These are phyloP conservation scores for Amanita exitialis DNA, from an alignment of 768 basidiomycete genomes.

Conservation along the genomic window DNA sequence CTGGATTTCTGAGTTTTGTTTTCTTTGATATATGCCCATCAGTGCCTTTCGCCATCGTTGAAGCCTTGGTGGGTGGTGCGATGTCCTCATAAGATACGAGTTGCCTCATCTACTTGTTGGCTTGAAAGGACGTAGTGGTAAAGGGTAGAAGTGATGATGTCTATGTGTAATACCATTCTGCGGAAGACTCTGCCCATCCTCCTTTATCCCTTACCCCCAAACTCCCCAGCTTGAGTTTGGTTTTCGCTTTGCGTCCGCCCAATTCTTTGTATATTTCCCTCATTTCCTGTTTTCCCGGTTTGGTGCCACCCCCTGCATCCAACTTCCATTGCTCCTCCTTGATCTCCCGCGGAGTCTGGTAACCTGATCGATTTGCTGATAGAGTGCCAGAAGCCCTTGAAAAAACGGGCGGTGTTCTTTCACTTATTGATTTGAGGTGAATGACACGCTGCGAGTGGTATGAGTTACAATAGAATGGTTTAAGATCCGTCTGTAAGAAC, in stretches of 20 bases:
- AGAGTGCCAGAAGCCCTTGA: constrained; percentile 37
- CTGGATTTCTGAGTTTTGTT: background rate
- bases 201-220: constrained; percentile 63
- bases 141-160: background rate
- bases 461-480: constrained; percentile 5
- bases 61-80: constrained; percentile 28
- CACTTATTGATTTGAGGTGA: constrained; percentile 31
- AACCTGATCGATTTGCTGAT: constrained; percentile 47
- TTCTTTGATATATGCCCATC: background rate
- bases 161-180: constrained; percentile 11
- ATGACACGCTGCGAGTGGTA: constrained; percentile 39
- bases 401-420: constrained; percentile 23
- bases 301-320: constrained; percentile 38
- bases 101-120: constrained; percentile 4
- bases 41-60: constrained; percentile 1
- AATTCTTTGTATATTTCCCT: constrained; percentile 87
- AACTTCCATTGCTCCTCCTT: constrained; percentile 69
- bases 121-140: background rate
- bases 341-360: constrained; percentile 70
- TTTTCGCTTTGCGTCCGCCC: constrained; percentile 71
- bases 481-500: constrained; percentile 23
- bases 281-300: constrained; percentile 77
- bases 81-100: constrained; percentile 61
- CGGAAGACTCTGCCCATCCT: constrained; percentile 48
- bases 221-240: constrained; percentile 67